Evolutionary conservation across 2,329 filamentous ascomycete species (phyloP).

Genomic region (Penicillium sp.): DNA sequence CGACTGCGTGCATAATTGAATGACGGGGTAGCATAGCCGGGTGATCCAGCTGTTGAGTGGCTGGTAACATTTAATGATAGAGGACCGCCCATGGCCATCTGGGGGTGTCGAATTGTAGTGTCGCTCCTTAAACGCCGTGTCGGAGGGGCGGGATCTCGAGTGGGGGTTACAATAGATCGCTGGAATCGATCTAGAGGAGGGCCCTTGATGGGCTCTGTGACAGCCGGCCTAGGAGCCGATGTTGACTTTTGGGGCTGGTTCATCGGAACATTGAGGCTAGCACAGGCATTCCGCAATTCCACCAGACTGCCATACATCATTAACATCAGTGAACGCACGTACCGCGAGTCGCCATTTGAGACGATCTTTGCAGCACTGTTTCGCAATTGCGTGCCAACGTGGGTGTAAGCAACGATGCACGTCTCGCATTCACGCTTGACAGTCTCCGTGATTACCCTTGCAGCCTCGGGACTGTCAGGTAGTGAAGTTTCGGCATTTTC

Average conservation of each 20-base stretch:
- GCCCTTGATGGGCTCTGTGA: constrained; percentile 38
- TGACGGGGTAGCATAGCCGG: constrained; percentile 37
- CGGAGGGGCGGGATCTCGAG: constrained; percentile 49
- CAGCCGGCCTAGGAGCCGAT: constrained; percentile 33
- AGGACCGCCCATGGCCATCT: constrained; percentile 35
- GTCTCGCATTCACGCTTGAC: constrained; percentile 53
- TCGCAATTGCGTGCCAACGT: constrained; percentile 54
- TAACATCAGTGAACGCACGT: constrained; percentile 62
- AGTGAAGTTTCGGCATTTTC: constrained; percentile 54
- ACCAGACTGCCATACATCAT: constrained; percentile 62
- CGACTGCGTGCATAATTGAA: constrained; percentile 46
- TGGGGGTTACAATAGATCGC: constrained; percentile 48
- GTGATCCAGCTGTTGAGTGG: constrained; percentile 35
- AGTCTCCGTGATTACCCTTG: constrained; percentile 43
- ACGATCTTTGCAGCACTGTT: constrained; percentile 56
- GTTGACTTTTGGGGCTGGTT: constrained; percentile 32
- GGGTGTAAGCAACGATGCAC: constrained; percentile 55
- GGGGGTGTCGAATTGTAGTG: constrained; percentile 54
- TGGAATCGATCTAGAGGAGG: constrained; percentile 35
- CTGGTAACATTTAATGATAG: constrained; percentile 36
- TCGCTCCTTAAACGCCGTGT: constrained; percentile 55
- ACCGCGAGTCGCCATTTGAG: constrained; percentile 59
- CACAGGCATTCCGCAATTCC: constrained; percentile 63
- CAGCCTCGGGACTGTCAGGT: constrained; percentile 55
- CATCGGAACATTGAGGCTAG: constrained; percentile 53